Evolutionary conservation across 768 basidiomycete genomes (phyloP).

Genomic region (Pulveroboletus sp.): DNA sequence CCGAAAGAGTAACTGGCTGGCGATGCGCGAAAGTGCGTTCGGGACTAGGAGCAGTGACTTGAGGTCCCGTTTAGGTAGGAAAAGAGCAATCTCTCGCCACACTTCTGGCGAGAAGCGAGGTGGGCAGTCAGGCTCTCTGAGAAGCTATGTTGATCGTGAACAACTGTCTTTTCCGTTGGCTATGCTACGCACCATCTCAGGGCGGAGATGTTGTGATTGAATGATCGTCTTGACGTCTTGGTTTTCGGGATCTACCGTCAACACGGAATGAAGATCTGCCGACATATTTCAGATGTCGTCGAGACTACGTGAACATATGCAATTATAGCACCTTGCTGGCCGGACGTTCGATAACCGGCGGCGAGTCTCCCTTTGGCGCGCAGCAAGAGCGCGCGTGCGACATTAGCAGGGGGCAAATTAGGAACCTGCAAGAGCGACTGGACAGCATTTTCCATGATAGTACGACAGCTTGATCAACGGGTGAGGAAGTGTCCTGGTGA

Average conservation of each 20-base stretch:
- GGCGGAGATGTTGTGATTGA: conserved; percentile 45
- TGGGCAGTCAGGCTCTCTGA: conserved; percentile 37
- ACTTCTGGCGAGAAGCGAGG: conserved; percentile 63
- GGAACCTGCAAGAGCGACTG: conserved; percentile 63
- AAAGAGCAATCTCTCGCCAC: conserved; percentile 64
- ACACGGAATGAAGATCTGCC: conserved; percentile 61
- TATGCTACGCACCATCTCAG: conserved; percentile 47
- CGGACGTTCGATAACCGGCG: conserved; percentile 54
- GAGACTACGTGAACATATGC: neutral
- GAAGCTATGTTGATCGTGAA: conserved; percentile 18
- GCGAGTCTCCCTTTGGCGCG: conserved; percentile 64
- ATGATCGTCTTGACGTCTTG: conserved; percentile 61
- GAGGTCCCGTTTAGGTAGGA: conserved; percentile 59
- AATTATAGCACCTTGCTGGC: conserved; percentile 47
- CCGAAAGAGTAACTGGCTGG: conserved; percentile 61
- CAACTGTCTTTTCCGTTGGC: neutral
- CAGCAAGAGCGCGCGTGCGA: conserved; percentile 58
- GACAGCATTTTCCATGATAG: conserved; percentile 68
- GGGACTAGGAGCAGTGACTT: conserved; percentile 61
- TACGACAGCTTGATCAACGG: conserved; percentile 39
- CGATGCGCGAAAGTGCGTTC: conserved; percentile 62
- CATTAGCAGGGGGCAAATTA: conserved; percentile 45
- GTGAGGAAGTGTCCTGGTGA: conserved; percentile 7
- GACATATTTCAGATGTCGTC: conserved; percentile 3
- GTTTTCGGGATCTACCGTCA: conserved; percentile 62